phyloP scores from a whole-genome alignment of 108 stramenopile species.

The Ochromonas danica region DNA sequence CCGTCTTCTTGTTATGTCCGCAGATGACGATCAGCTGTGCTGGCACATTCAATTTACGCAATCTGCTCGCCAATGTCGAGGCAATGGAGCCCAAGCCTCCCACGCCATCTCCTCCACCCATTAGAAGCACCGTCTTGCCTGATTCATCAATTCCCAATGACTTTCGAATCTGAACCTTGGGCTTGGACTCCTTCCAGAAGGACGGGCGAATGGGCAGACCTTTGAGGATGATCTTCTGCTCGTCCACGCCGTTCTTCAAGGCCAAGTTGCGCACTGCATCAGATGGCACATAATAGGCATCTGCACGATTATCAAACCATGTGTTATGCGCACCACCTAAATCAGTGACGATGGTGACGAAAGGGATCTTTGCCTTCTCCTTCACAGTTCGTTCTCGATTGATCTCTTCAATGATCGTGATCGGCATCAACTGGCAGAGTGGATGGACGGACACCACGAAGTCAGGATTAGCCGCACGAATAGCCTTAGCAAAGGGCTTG shows the following conservation, averaged over 20 bases:
- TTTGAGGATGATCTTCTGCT: constrained; percentile 73
- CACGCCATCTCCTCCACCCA: constrained; percentile 94
- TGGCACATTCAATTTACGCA: constrained; percentile 52
- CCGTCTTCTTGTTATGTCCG: constrained; percentile 78
- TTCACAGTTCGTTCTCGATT: constrained; percentile 57
- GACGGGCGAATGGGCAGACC: constrained; percentile 90
- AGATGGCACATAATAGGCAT: constrained; percentile 86
- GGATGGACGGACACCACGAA: constrained; percentile 94
- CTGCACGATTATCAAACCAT: constrained; percentile 83
- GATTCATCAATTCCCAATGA: constrained; percentile 61
- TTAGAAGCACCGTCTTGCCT: constrained; percentile 74
- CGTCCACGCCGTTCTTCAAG: constrained; percentile 60
- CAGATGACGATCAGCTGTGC: constrained; percentile 91
- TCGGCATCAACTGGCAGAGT: constrained; percentile 80
- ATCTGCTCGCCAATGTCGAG: constrained; percentile 60
- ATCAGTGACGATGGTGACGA: constrained; percentile 94
- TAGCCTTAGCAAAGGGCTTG: constrained; percentile 58
- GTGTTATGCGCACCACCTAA: constrained; percentile 86
- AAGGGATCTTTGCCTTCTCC: constrained; percentile 69
- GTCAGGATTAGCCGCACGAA: constrained; percentile 72
- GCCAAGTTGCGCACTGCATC: constrained; percentile 69
- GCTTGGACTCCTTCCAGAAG: constrained; percentile 70
- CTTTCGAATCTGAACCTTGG: constrained; percentile 52
- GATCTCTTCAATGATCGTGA: constrained; percentile 77
- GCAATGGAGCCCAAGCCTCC: constrained; percentile 81